Evolutionary conservation across 495 filamentous ascomycete species (phyloP).

Genomic region (Aspergillus panamensis): DNA sequence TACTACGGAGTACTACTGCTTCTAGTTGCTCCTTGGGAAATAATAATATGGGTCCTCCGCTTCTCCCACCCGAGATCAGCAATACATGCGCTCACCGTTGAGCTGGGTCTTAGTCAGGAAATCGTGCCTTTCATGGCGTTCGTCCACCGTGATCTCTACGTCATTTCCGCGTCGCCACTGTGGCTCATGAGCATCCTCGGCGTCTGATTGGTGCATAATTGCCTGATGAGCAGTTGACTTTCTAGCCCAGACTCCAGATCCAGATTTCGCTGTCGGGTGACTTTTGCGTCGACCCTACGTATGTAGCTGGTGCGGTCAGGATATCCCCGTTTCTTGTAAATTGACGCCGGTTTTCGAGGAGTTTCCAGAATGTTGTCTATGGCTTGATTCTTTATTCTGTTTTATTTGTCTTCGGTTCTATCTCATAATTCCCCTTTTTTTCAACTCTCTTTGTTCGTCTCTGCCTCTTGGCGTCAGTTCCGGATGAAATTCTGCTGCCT

Average conservation of each 20-base stretch:
- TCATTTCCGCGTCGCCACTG: constrained; percentile 12
- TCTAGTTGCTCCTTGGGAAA: neutral
- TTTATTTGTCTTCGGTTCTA: too few relatives aligned
- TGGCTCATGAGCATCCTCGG: constrained; percentile 6
- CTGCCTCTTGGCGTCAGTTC: too few relatives aligned
- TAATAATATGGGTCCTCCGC: neutral
- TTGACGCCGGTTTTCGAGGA: neutral
- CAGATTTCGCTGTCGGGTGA: constrained; percentile 5
- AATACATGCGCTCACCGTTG: neutral
- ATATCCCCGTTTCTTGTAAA: neutral
- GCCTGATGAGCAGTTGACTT: constrained; percentile 4
- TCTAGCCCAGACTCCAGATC: neutral
- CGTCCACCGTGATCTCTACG: constrained; percentile 1
- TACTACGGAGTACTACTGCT: too few relatives aligned
- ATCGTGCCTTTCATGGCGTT: neutral
- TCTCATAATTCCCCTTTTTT: too few relatives aligned
- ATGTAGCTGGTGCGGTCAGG: neutral
- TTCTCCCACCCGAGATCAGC: neutral
- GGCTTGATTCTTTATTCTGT: too few relatives aligned
- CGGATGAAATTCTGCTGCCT: too few relatives aligned
- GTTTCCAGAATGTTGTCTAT: too few relatives aligned
- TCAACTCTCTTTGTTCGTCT: too few relatives aligned
- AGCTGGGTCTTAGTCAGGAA: neutral
- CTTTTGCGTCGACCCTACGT: constrained; percentile 9
- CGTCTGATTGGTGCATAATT: neutral